Evolutionary conservation across 768 basidiomycete species (phyloP).

Genomic region (Amanita rubescens): DNA sequence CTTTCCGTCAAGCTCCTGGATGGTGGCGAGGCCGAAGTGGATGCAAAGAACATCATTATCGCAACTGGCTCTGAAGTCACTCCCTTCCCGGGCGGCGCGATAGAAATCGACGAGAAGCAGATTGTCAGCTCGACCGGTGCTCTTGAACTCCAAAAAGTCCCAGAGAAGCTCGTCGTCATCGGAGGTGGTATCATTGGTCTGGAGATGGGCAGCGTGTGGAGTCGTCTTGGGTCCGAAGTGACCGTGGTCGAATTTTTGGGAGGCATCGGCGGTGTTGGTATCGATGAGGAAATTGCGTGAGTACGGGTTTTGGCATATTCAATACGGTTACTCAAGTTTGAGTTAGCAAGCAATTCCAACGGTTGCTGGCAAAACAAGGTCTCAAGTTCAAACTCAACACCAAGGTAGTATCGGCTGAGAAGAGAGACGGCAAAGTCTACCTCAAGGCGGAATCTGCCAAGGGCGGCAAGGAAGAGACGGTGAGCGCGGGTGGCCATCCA

Average conservation of each 20-base stretch:
- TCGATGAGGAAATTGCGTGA: slow-evolving; percentile 91
- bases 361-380: slow-evolving; percentile 83
- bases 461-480: slow-evolving; percentile 86
- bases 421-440: slow-evolving; percentile 77
- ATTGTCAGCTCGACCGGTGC: slow-evolving; percentile 96
- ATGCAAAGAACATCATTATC: slow-evolving; percentile 91
- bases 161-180: slow-evolving; percentile 94
- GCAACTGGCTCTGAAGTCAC: slow-evolving; percentile 96
- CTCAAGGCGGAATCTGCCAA: slow-evolving; percentile 89
- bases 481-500: slow-evolving; percentile 24
- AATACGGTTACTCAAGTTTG: background rate
- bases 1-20: slow-evolving; percentile 77
- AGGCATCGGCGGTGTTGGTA: slow-evolving; percentile 86
- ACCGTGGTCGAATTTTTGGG: slow-evolving; percentile 96
- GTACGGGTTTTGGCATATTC: slow-evolving; percentile 24
- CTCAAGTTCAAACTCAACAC: slow-evolving; percentile 98
- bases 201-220: slow-evolving; percentile 98
- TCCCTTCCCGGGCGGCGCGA: slow-evolving; percentile 89
- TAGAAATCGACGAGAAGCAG: slow-evolving; percentile 94
- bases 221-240: slow-evolving; percentile 89
- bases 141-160: slow-evolving; percentile 81
- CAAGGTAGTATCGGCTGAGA: slow-evolving; percentile 86
- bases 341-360: slow-evolving; percentile 88
- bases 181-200: slow-evolving; percentile 97
- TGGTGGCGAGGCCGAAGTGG: slow-evolving; percentile 78